Conservation (phyloP, 2,329 filamentous ascomycete species). For the Ophiostoma pallidulum region DNA sequence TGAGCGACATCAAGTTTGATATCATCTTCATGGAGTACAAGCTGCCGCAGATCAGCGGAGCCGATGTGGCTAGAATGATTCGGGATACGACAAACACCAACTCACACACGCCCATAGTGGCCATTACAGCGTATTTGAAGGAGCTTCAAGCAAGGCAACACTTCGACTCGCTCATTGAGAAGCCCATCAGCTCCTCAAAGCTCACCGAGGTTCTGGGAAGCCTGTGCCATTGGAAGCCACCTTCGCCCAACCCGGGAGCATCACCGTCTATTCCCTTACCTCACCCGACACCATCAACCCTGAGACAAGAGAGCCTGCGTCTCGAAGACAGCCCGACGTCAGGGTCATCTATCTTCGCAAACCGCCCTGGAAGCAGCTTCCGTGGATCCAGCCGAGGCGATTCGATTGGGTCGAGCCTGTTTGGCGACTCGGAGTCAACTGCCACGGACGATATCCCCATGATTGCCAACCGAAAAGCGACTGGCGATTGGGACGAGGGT, state of each 20-base stretch:
- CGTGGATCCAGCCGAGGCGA: conserved; percentile 74
- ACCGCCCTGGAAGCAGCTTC: conserved; percentile 64
- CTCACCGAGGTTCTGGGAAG: conserved; percentile 78
- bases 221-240: conserved; percentile 88
- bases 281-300: conserved; percentile 51
- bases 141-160: conserved; percentile 91
- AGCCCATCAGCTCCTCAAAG: conserved; percentile 89
- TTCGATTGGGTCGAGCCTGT: conserved; percentile 79
- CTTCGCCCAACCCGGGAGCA: conserved; percentile 38
- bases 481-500: conserved; percentile 69
- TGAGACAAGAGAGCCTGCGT: conserved; percentile 54
- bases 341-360: conserved; percentile 61
- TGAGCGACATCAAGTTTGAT: conserved; percentile 97
- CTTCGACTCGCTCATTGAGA: conserved; percentile 92
- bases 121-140: conserved; percentile 95
- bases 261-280: conserved; percentile 39
- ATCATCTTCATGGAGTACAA: conserved; percentile 98
- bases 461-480: conserved; percentile 61
- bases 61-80: conserved; percentile 95
- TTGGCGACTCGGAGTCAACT: conserved; percentile 74
- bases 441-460: conserved; percentile 70
- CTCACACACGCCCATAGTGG: conserved; percentile 87
- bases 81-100: conserved; percentile 94
- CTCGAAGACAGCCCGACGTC: conserved; percentile 78
- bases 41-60: conserved; percentile 86